Base-by-base conservation (phyloP, 2,329 filamentous ascomycete species). In the Didymellaceae sp. region DNA sequence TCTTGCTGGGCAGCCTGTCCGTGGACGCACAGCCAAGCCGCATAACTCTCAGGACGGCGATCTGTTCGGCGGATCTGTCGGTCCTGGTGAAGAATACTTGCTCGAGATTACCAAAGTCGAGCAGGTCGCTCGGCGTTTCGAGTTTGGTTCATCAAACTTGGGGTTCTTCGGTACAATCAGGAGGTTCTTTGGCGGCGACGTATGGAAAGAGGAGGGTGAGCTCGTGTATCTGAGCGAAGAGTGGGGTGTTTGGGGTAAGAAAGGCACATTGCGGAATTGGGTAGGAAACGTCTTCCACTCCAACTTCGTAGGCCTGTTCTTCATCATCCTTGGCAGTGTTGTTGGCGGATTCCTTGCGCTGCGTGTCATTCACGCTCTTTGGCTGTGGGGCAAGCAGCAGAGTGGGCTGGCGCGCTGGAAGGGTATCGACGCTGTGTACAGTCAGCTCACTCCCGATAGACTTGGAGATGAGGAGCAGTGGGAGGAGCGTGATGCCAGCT, bases 401-500 rank as follows among this genome's bases (percentile, higher is more conserved):
- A 51, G 60, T 21, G 61, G 65, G 31, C 59, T 72, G 4, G 66
- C 66, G 38, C 55, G 59, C 17, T 71, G 68, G 67, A 59, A 68
- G 18, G 68, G 68, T 20, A 72, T 71, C 52, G 69, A 71, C 10
- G 57, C 59, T 30, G 68, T 71, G 0, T 71, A 68, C 62, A 63
- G 59, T 26, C 65, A 64, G 7, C 52, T 70, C 31, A 59, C 66
- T 14, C 45, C 58, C 10, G 63, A 64, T 9, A 38, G 54, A 8
- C 16, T 24, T 7, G 55, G 46, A 6, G 65, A 67, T 21, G 68
- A 67, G 25, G 66, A 63, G 13, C 5, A 24, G 13, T 45, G 43
- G 43, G 21, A 26, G 6, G 26, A 42, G 39, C 24, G 24, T 2
- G 16, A 16, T 17, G 21, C n/a, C 14, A 25, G 34, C 9, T 53